Conservation (phyloP, 352 stramenopile genomes). For the Globisporangium sylvaticum region DNA sequence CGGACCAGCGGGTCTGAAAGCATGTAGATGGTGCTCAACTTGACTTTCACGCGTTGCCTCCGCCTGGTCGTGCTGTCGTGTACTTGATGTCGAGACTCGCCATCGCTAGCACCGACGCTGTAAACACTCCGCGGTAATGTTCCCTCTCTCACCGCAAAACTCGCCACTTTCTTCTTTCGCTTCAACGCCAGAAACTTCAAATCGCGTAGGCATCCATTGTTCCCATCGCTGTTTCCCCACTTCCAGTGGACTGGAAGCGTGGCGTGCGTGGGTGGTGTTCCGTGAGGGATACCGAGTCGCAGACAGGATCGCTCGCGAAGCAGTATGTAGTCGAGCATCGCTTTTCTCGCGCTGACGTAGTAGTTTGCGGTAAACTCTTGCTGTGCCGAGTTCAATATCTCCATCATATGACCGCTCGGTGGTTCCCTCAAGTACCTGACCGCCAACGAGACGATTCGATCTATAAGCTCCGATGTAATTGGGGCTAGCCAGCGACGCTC, state of each 20-base stretch:
- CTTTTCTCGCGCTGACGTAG: conserved; percentile 65
- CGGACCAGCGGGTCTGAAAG: conserved; percentile 47
- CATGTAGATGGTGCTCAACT: conserved; percentile 40
- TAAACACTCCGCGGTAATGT: neutral
- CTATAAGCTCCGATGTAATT: conserved; percentile 27
- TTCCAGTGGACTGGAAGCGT: conserved; percentile 53
- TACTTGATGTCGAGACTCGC: neutral
- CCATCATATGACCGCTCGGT: conserved; percentile 34
- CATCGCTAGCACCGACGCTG: neutral
- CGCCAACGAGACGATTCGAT: conserved; percentile 41
- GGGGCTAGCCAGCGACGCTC: conserved; percentile 38
- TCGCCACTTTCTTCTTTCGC: neutral
- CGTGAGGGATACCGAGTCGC: conserved; percentile 45
- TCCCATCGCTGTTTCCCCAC: conserved; percentile 52
- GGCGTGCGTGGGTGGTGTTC: conserved; percentile 43
- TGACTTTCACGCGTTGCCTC: conserved; percentile 38
- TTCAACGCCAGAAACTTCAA: conserved; percentile 34
- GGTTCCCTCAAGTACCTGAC: conserved; percentile 44
- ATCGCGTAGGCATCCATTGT: conserved; percentile 49
- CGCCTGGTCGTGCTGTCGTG: conserved; percentile 22
- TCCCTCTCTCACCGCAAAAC: neutral
- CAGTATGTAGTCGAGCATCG: conserved; percentile 72
- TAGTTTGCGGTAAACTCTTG: conserved; percentile 59
- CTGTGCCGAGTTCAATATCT: conserved; percentile 33
- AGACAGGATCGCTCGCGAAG: conserved; percentile 33